Evolutionary conservation across 2,329 filamentous ascomycete species (phyloP).

Genomic region (Emmonsiellopsis sp.): DNA sequence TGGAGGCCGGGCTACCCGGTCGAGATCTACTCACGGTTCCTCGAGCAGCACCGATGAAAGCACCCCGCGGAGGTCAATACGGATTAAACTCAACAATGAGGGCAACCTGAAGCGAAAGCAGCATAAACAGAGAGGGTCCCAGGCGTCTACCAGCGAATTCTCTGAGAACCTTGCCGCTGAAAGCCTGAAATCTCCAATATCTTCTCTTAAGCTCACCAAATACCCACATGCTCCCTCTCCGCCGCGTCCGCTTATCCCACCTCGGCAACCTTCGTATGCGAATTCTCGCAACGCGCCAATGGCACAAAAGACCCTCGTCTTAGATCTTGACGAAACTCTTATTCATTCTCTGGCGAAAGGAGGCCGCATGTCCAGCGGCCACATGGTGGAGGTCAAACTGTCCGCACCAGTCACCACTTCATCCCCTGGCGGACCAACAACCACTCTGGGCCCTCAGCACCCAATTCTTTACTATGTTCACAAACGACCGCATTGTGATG

Average conservation of each 20-base stretch:
- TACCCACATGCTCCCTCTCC: slow-evolving; percentile 87
- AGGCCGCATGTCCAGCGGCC: slow-evolving; percentile 86
- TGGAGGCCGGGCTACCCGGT: slow-evolving; percentile 19
- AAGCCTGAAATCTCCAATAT: slow-evolving; percentile 85
- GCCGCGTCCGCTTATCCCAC: slow-evolving; percentile 80
- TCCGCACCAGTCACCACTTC: slow-evolving; percentile 32
- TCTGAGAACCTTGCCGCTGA: slow-evolving; percentile 53
- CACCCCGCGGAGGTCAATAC: slow-evolving; percentile 68
- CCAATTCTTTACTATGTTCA: slow-evolving; percentile 98
- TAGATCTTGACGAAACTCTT: slow-evolving; percentile 93
- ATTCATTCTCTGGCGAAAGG: slow-evolving; percentile 98
- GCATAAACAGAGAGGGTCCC: slow-evolving; percentile 22
- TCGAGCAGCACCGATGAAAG: slow-evolving; percentile 48
- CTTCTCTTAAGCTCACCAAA: slow-evolving; percentile 61
- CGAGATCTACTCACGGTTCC: slow-evolving; percentile 19
- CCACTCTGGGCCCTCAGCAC: slow-evolving; percentile 67
- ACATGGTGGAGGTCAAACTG: slow-evolving; percentile 97
- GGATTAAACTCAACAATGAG: slow-evolving; percentile 82
- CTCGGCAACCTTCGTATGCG: slow-evolving; percentile 77
- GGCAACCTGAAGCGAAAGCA: slow-evolving; percentile 63
- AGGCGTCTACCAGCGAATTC: slow-evolving; percentile 15
- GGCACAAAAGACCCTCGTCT: slow-evolving; percentile 83
- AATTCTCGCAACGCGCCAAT: slow-evolving; percentile 28
- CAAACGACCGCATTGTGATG: slow-evolving; percentile 93
- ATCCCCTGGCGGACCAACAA: slow-evolving; percentile 50